Evolutionary conservation across 345 rosid species (phyloP), one percentile per base, ranked within the genome.

Genomic region (Sonneratia caseolaris): DNA sequence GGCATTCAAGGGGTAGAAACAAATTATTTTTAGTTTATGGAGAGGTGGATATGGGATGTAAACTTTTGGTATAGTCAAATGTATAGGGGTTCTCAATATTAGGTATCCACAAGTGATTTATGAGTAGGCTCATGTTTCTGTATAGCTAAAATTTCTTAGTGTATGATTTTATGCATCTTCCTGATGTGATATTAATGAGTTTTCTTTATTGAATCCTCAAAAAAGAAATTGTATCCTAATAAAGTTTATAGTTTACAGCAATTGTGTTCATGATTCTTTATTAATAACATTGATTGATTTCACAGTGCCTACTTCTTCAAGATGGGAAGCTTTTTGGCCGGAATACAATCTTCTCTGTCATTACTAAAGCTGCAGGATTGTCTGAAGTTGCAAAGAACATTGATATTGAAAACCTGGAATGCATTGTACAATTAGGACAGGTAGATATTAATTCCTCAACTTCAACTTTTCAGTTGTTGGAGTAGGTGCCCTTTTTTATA

Each of bases 311-410:
- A 74, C 86, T 92, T 83, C 87, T 96, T 82, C 98, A 96, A 88
- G 99, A 91, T 80, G 92, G 98, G 80, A 92, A 89, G 74, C 96
- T 96, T 42, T 96, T 86, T 74, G 99, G 99, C 40, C 86, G 91
- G 71, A 90, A 89, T 81, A 81, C 97, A 59, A 78, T 89, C 72
- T 87, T 89, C 73, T 68, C 88, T 74, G 87, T 88, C 68, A 88
- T 90, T 66, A 78, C 78, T 70, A 88, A 87, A 86, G 84, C 89
- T 78, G 87, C 92, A 61, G 89, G 78, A 66, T 73, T 96, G 76
- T 86, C 91, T 66, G 99, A 96, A 62, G 79, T 82, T 69, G 68
- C 85, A 16, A 87, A 83, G 79, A 73, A 86, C 83, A 89, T 86
- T 76, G 90, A 78, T 70, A 80, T 96, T 73, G 87, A 88, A 79